Conservation (phyloP, 2,329 filamentous ascomycete genomes). For the Talaromyces piceae region DNA sequence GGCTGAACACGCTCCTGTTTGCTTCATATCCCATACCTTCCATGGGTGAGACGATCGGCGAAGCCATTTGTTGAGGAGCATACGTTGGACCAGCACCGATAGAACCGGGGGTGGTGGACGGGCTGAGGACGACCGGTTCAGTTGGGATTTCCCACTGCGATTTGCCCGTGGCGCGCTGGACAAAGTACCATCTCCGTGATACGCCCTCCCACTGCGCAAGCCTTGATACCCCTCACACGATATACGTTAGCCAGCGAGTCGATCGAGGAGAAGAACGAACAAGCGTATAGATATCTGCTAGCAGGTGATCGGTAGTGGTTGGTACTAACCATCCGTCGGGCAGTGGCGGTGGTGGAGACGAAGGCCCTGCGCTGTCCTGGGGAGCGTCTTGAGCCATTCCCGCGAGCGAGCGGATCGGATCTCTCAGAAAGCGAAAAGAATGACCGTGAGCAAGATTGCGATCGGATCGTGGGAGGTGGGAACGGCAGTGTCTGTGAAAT, state of each 20-base stretch:
- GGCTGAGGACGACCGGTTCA: conserved; percentile 31
- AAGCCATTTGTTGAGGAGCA: conserved; percentile 19
- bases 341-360: conserved; percentile 28
- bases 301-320: too few relatives aligned
- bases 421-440: too few relatives aligned
- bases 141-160: conserved; percentile 37
- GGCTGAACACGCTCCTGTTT: conserved; percentile 5
- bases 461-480: too few relatives aligned
- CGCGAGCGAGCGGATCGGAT: background rate
- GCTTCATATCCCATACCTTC: background rate
- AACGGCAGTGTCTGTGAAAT: background rate
- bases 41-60: conserved; percentile 8
- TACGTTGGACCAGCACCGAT: conserved; percentile 21
- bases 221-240: conserved; percentile 16
- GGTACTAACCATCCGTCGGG: conserved; percentile 34
- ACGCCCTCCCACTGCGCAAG: conserved; percentile 34
- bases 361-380: conserved; percentile 32
- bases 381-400: conserved; percentile 25
- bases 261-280: background rate
- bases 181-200: conserved; percentile 32
- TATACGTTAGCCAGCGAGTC: background rate
- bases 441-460: too few relatives aligned
- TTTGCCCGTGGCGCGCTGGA: conserved; percentile 32
- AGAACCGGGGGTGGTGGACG: conserved; percentile 24
- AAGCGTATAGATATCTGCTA: too few relatives aligned